Base-by-base conservation (phyloP, 768 basidiomycete genomes). In the Amanita pallidorosea region DNA sequence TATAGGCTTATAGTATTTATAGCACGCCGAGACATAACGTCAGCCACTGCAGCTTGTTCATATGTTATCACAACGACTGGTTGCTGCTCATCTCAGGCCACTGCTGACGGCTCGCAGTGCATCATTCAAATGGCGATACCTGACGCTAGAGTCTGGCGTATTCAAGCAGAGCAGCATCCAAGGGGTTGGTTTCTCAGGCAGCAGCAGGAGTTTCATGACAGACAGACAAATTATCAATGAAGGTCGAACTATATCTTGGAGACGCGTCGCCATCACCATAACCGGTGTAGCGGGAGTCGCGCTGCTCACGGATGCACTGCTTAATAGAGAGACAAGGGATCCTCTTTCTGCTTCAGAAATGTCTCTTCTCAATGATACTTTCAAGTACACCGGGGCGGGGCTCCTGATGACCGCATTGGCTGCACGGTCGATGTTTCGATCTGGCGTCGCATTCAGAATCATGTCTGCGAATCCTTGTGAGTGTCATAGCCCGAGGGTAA, bases 381-480 rank as follows among this genome's bases (percentile, higher is more conserved):
- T 90, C 73, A 81, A 78, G 60, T 93, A 90, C 58, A 88, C 89
- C 5, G 90, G 85, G 9, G 85, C 75, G 43, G 91, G 90, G 1
- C 77, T 94, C 22, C 71, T 71, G 2, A 64, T 91, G 33, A 90
- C 88, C 1, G 89, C 90, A 0, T 61, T 83, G 12, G 80, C 79
- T n/a, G 91, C 91, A 2, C 79, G 86, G n/a, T 68, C 79, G 44
- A 70, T 91, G 68, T 90, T 88, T 67, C 76, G 66, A 56, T 77
- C 77, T 49, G 83, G 88, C 2, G 61, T 76, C 43, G 78, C 81
- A 2, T 80, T 80, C 67, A 76, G 83, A 50, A 70, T 92, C 49
- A 88, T 92, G 88, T 67, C 83, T 0, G 78, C 87, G 12, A 91
- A 90, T 64, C 89, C 89, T 53, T 91, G 88, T 83, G 56, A 53